Evolutionary conservation across 164 flowering plant genomes (phyloP), one percentile per base, ranked within the genome.

Genomic region (Magnolia kwangsiensis): DNA sequence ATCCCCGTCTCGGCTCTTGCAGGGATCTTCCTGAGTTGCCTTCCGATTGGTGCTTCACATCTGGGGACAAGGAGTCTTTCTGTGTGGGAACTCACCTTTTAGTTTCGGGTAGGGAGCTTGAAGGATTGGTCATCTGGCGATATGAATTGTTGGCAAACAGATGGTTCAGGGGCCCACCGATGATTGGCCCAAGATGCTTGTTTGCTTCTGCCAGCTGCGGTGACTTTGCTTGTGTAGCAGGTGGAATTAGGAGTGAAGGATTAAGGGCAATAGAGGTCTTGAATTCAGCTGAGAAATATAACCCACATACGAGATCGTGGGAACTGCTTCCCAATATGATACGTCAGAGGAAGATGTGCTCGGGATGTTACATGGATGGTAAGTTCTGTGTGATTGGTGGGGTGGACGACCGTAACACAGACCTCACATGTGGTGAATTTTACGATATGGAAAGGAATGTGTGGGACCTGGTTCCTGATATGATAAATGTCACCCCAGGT

Each of bases 381-480:
- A 91, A 82, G 77, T 94, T 94, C 61, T 91, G 84, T 58, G 98
- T 90, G 37, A 84, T 91, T 23, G 98, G 98, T 0, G 98, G 98
- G 6, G 72, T 81, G 71, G 80, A 85, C 31, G 86, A 84, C n/a
- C 69, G 80, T 0, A 90, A 84, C 0, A 76, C 70, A 0, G 79
- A 78, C 58, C 88, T 92, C 1, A 85, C 89, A 7, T 90, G 93
- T 72, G 97, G 88, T 6, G 98, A 94, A 72, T 82, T 79, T 50
- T 94, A 81, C 59, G 94, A 92, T 13, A 78, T 63, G 49, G 71
- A 58, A 3, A 85, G 59, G 45, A 87, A 84, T 77, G 71, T 51
- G 8, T 94, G 98, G 98, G 85, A 81, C 7, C 49, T 84, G 37
- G 88, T 92, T 19, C 93, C 94, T 0, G 86, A 85, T 77, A 91